Base-by-base conservation (phyloP, 1,284 basidiomycete species). In the Ceratobasidium sp. region DNA sequence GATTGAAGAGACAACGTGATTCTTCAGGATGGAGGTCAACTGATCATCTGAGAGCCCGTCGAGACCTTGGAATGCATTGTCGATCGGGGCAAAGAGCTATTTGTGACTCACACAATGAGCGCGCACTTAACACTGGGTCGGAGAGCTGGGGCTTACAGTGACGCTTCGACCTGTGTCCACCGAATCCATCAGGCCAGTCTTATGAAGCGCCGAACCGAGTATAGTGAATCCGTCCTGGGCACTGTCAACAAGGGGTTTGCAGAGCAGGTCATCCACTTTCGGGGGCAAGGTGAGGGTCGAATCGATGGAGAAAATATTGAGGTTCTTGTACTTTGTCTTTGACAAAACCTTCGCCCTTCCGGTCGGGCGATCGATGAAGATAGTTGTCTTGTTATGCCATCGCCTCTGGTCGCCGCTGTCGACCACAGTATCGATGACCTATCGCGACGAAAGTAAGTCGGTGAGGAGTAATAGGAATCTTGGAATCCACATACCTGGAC, bases 81-180 rank as follows among this genome's bases (percentile, higher is more conserved):
- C 54, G 27, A 31, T 59, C 22, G 67, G 67, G 14, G 54, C 67
- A 36, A 71, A 59, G 5, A 71, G 4, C 67, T 71, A 45, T 24
- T 22, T 50, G 9, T 15, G 36, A 5, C 11, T 11, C 36, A 41
- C 11, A 41, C 6, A 41, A 41, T 41, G 6, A 41, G 11, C 11
- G 11, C 36, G 36, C n/a, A 41, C 4, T 41, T 11, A 41, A 41
- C 11, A 41, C 36, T 41, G 11, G 11, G 36, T 41, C 11, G 11
- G 11, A 41, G 11, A 11, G 36, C 11, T 11, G 36, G 11, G 36
- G 36, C 36, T 41, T 41, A 41, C 36, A 4, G 36, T 41, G 11
- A 41, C 36, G 11, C 36, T 41, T 11, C 11, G 4, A 4, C 36
- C 36, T 4, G 6, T 5, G 36, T 11, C 11, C 36, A 41, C 36